Evolutionary conservation across 2,329 filamentous ascomycete species (phyloP), one percentile per base, ranked within the genome.

Genomic region (Penicillium vulpinum): DNA sequence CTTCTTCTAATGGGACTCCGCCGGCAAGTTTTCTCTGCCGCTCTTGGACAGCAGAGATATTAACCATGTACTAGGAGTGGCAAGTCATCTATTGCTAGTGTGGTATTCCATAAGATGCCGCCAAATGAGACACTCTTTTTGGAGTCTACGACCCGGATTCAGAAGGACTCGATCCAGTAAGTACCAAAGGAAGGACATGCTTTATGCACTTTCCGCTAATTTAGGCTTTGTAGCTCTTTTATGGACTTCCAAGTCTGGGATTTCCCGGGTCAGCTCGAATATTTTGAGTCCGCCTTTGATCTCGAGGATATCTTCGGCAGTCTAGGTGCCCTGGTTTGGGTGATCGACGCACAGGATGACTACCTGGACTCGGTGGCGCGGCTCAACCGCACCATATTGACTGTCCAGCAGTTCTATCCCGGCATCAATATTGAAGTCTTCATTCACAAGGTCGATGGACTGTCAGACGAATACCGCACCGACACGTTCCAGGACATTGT

Each of bases 241-340:
- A 97, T 97, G 92, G 93, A 97, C 72, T 97, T 97, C 66, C 93
- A 97, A 77, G 91, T 97, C 46, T 97, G 92, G 90, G 94, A 99
- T 72, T 92, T 99, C 56, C 94, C 94, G 2, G 92, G 93, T 24
- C 92, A 97, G 76, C 86, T 97, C 62, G 91, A 97, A 77, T 95
- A 96, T 68, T 88, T 95, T 58, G 91, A 94, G 69, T 88, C 91
- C 4, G 88, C 86, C 46, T 96, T 96, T 69, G 92, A 97, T 72
- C 88, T 94, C 61, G 91, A 96, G 67, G 88, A 90, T 69, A 93
- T 97, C 68, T 99, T 99, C 75, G 90, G 91, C 64, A 92, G 93
- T 70, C 91, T 96, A 16, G 94, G 94, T 21, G 92, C 94, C 15
- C 81, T 99, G 15, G 96, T 99, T 61, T 99, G 94, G 93, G 93